A percentile compares a stretch with the other conserved stretches of the same genome.
Evolutionary conservation across 75 land plant genomes (phyloP).

Genomic region (Pinus taeda): DNA sequence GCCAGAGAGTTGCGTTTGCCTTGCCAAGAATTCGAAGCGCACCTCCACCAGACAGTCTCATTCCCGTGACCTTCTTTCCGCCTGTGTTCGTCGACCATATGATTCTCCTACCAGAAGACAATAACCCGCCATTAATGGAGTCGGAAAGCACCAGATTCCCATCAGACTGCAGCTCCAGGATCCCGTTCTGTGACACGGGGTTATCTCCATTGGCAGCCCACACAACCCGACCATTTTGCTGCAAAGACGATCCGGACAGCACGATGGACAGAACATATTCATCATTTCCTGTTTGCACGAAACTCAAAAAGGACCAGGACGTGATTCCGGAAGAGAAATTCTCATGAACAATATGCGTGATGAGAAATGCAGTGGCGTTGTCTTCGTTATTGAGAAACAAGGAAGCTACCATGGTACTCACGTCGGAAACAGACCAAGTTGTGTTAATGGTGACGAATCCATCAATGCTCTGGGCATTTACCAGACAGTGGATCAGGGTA

Average conservation of each 20-base stretch:
- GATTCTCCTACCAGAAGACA: not conserved
- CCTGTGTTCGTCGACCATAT: conserved; percentile 24
- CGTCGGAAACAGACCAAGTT: not conserved
- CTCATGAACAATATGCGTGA: not conserved
- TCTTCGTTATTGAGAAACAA: not conserved
- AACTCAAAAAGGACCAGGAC: not conserved
- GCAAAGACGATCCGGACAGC: not conserved
- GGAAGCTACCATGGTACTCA: not conserved
- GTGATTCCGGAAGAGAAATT: not conserved
- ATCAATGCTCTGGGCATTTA: not conserved
- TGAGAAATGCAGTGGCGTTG: not conserved
- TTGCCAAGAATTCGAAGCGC: not conserved
- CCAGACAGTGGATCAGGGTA: too few species aligned
- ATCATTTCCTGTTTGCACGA: not conserved
- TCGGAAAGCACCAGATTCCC: conserved; percentile 6
- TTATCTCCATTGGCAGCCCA: conserved; percentile 10
- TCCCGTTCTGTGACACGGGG: not conserved
- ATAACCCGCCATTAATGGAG: not conserved
- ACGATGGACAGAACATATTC: not conserved
- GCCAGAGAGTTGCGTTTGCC: not conserved
- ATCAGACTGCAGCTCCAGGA: not conserved
- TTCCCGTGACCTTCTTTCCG: conserved; percentile 6
- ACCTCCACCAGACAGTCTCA: not conserved
- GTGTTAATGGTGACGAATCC: conserved; percentile 1
- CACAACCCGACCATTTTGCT: conserved; percentile 3